Conservation (phyloP, 1,284 basidiomycete species). For the Ceratorhiza oryzae-sativae region DNA sequence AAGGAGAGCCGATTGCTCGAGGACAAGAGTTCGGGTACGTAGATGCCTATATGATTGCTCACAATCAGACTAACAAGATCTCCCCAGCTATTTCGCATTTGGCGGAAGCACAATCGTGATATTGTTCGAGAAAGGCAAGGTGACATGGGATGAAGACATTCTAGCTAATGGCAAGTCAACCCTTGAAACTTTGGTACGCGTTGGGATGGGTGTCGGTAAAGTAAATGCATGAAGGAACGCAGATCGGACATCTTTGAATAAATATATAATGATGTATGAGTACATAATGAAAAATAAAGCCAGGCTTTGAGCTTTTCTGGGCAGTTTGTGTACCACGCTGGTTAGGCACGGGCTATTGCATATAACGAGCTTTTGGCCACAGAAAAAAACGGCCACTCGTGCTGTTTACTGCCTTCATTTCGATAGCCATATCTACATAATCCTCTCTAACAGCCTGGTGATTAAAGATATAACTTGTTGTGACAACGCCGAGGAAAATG, state of each 20-base stretch:
- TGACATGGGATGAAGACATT: slow-evolving; percentile 93
- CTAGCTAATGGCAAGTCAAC: slow-evolving; percentile 80
- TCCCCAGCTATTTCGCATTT: slow-evolving; percentile 77
- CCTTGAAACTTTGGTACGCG: slow-evolving; percentile 87
- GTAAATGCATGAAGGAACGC: neutral
- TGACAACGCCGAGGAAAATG: too few relatives aligned
- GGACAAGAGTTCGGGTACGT: slow-evolving; percentile 82
- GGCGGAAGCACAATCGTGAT: slow-evolving; percentile 93
- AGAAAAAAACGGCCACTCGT: neutral
- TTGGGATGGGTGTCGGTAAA: slow-evolving; percentile 82
- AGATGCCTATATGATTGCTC: neutral
- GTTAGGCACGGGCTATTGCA: neutral
- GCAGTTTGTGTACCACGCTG: neutral
- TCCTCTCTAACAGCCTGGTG: too few relatives aligned
- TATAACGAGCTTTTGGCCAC: too few relatives aligned
- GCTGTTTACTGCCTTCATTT: neutral
- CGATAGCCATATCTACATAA: too few relatives aligned
- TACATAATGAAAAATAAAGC: slow-evolving; percentile 1
- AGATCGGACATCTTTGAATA: slow-evolving; percentile 12
- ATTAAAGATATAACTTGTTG: too few relatives aligned
- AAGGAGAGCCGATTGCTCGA: slow-evolving; percentile 78
- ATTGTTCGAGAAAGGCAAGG: slow-evolving; percentile 80
- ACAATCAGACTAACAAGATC: neutral
- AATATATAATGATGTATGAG: slow-evolving; percentile 3
- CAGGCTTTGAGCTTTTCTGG: too few relatives aligned